Percentiles rank a stretch among this genome's conserved stretches.
Conservation (phyloP, 2,329 filamentous ascomycete species). For the Venturia oleaginea region DNA sequence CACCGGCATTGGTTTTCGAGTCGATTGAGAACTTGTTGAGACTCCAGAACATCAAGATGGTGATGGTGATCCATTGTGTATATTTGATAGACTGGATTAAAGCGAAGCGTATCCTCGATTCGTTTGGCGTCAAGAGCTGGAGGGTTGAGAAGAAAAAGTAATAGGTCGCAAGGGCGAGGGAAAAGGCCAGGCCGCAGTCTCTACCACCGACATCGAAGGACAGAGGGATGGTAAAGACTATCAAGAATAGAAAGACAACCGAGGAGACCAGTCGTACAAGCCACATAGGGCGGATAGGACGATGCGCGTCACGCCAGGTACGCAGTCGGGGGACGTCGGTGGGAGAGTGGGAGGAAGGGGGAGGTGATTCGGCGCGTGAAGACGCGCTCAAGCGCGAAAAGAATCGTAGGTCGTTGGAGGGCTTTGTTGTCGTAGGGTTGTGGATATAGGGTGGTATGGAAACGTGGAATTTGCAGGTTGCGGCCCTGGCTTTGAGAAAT, state of each 20-base stretch:
- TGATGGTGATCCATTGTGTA: slow-evolving; percentile 80
- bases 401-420: neutral
- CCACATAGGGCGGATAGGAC: slow-evolving; percentile 52
- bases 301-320: slow-evolving; percentile 12
- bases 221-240: slow-evolving; percentile 91
- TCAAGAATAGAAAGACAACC: slow-evolving; percentile 77
- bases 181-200: slow-evolving; percentile 90
- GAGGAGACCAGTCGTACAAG: slow-evolving; percentile 72
- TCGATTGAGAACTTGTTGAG: slow-evolving; percentile 93
- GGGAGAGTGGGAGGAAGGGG: neutral
- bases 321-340: slow-evolving; percentile 4
- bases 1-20: slow-evolving; percentile 45
- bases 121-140: slow-evolving; percentile 70
- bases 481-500: neutral
- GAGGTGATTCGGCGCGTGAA: slow-evolving; percentile 25
- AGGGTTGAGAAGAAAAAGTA: slow-evolving; percentile 81
- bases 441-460: neutral
- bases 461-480: slow-evolving; percentile 6
- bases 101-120: slow-evolving; percentile 64
- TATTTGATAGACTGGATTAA: slow-evolving; percentile 61
- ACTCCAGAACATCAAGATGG: slow-evolving; percentile 84
- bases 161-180: slow-evolving; percentile 77
- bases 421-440: neutral
- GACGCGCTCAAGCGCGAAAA: slow-evolving; percentile 8
- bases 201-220: slow-evolving; percentile 96